Conservation (phyloP, 2,329 filamentous ascomycete genomes). For the Lizonia empirigonia region DNA sequence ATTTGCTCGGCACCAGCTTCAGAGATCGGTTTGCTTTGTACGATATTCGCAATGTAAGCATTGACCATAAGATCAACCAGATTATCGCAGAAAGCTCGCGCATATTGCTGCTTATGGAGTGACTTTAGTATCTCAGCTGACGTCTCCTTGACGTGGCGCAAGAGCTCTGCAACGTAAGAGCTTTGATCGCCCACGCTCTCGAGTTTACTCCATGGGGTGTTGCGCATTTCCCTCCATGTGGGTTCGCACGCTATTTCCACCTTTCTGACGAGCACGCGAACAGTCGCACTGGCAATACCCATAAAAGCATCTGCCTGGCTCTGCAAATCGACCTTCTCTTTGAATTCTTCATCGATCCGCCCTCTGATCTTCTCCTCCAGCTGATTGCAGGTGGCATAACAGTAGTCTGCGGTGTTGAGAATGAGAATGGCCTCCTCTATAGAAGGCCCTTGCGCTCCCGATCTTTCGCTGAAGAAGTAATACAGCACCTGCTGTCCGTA, state of each 20-base stretch:
- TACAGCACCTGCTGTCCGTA: conserved; percentile 93
- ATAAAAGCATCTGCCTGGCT: conserved; percentile 95
- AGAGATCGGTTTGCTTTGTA: conserved; percentile 86
- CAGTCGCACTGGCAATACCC: conserved; percentile 86
- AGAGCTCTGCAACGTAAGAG: conserved; percentile 82
- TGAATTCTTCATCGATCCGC: conserved; percentile 80
- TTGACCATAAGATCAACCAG: conserved; percentile 86
- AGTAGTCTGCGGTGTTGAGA: conserved; percentile 96
- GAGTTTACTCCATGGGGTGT: conserved; percentile 92
- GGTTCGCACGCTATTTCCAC: conserved; percentile 83
- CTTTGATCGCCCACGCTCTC: conserved; percentile 94
- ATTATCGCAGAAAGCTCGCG: conserved; percentile 92
- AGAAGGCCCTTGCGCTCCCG: conserved; percentile 60
- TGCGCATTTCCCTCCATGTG: conserved; percentile 95
- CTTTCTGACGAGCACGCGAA: conserved; percentile 80
- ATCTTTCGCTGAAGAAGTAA: conserved; percentile 67
- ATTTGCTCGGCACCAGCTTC: conserved; percentile 98
- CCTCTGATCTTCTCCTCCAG: conserved; percentile 94
- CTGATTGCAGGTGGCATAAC: conserved; percentile 90
- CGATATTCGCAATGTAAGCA: conserved; percentile 80
- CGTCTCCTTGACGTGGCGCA: conserved; percentile 73
- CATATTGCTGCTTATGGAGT: conserved; percentile 90
- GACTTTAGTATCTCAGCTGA: conserved; percentile 76
- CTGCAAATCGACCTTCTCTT: conserved; percentile 78
- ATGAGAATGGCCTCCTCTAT: conserved; percentile 83